Evolutionary conservation across 305 asterid species (phyloP).

Genomic region (Fraxinus angustifolia): DNA sequence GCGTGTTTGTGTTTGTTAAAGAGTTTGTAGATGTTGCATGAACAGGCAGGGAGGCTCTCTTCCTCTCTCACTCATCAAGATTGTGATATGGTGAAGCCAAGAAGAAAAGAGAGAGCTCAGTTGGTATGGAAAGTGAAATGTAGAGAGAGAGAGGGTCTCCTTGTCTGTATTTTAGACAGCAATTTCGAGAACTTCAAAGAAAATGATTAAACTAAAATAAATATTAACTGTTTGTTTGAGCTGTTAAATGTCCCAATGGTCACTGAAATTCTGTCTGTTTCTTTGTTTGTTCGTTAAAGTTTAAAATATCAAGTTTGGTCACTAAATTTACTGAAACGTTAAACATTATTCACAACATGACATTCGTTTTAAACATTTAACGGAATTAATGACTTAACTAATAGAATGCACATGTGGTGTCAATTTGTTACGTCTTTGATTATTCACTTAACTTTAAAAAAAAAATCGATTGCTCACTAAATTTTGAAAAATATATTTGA

Average conservation of each 20-base stretch:
- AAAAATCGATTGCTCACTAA: neutral
- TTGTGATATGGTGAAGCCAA: neutral
- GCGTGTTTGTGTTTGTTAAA: neutral
- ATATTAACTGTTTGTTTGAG: neutral
- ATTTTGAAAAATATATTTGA: too few relatives aligned
- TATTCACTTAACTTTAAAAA: neutral
- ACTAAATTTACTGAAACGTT: neutral
- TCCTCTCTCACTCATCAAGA: slow-evolving; percentile 37
- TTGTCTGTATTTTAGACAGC: neutral
- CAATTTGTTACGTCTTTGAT: neutral
- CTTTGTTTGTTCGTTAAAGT: neutral
- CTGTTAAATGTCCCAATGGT: neutral
- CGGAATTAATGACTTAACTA: neutral
- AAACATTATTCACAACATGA: neutral
- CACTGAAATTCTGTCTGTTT: neutral
- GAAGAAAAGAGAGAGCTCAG: neutral
- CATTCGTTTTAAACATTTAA: neutral
- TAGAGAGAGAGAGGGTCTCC: slow-evolving; percentile 19
- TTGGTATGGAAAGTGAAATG: slow-evolving; percentile 10
- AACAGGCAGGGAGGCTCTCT: slow-evolving; percentile 40
- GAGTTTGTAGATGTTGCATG: slow-evolving; percentile 32
- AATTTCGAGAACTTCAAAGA: neutral
- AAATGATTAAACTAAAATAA: neutral
- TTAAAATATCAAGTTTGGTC: neutral
- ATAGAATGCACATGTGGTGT: neutral